Percentiles rank a stretch among this genome's conserved stretches.
phyloP scores from a whole-genome alignment of 495 filamentous ascomycete genomes.

The Daldinia grandis region DNA sequence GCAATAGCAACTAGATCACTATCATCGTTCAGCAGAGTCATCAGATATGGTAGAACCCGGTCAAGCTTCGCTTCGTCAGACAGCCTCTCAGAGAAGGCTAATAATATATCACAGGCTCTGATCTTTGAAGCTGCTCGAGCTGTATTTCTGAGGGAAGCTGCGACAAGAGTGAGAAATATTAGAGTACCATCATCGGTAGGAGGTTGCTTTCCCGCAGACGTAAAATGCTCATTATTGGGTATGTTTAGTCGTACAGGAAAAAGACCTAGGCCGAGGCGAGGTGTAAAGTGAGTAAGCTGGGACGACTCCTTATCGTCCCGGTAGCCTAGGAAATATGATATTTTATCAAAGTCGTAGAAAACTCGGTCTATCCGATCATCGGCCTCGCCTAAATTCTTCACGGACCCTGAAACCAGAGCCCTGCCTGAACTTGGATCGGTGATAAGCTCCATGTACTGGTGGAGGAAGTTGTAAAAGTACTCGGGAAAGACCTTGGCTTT shows the following conservation, averaged over 20 bases:
- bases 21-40: slow-evolving; percentile 80
- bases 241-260: slow-evolving; percentile 88
- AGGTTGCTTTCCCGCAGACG: slow-evolving; percentile 54
- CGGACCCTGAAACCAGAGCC: slow-evolving; percentile 66
- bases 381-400: slow-evolving; percentile 76
- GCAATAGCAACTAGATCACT: slow-evolving; percentile 83
- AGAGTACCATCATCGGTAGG: slow-evolving; percentile 87
- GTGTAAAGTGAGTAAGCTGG: slow-evolving; percentile 46
- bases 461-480: slow-evolving; percentile 96
- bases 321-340: slow-evolving; percentile 89
- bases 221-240: slow-evolving; percentile 78
- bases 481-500: slow-evolving; percentile 89
- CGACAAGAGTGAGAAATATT: slow-evolving; percentile 88
- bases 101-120: slow-evolving; percentile 89
- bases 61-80: slow-evolving; percentile 98
- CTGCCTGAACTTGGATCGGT: slow-evolving; percentile 90
- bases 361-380: slow-evolving; percentile 94
- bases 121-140: slow-evolving; percentile 85
- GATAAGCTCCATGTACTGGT: slow-evolving; percentile 95
- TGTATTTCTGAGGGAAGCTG: slow-evolving; percentile 87
- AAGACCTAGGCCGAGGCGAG: slow-evolving; percentile 58
- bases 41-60: slow-evolving; percentile 88
- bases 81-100: slow-evolving; percentile 89
- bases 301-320: slow-evolving; percentile 53
- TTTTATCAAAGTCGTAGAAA: slow-evolving; percentile 96